These are phyloP conservation scores for Lodderomyces metapsilosis DNA, from an alignment of 1,139 yeast species.

Conservation along the genomic window DNA sequence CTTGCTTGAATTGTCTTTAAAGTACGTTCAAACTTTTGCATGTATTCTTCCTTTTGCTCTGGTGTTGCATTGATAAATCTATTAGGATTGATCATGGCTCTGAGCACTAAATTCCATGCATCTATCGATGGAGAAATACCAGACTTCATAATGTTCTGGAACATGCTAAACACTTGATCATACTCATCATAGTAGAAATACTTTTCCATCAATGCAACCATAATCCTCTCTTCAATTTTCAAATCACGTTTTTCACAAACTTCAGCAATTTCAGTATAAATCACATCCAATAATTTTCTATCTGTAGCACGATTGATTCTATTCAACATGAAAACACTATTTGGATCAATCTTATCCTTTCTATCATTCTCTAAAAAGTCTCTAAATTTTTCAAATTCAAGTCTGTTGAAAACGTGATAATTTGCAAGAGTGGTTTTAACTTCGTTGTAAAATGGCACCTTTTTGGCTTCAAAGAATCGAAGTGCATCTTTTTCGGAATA, in stretches of 20 bases:
- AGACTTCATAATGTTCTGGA: slow-evolving; percentile 30
- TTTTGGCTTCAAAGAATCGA: slow-evolving; percentile 29
- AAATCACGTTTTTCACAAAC: slow-evolving; percentile 24
- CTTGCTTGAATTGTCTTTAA: slow-evolving; percentile 27
- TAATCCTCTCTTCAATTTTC: slow-evolving; percentile 29
- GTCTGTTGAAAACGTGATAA: slow-evolving; percentile 11
- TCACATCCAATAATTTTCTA: slow-evolving; percentile 18
- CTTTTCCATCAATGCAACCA: slow-evolving; percentile 35
- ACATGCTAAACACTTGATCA: slow-evolving; percentile 33
- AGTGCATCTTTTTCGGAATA: slow-evolving; percentile 26
- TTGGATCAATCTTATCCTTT: slow-evolving; percentile 31
- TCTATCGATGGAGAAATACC: slow-evolving; percentile 28
- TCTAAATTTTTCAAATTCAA: slow-evolving; percentile 7
- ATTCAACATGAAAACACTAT: slow-evolving; percentile 24
- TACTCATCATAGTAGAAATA: slow-evolving; percentile 29
- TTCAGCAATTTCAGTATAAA: slow-evolving; percentile 25
- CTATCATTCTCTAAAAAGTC: slow-evolving; percentile 3
- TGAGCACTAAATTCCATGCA: slow-evolving; percentile 39
- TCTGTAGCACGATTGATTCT: slow-evolving; percentile 26
- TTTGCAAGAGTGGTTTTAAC: slow-evolving; percentile 19
- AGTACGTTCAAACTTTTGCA: slow-evolving; percentile 27
- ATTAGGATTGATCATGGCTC: slow-evolving; percentile 36
- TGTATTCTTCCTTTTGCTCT: slow-evolving; percentile 17
- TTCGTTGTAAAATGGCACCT: slow-evolving; percentile 23
- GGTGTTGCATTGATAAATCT: slow-evolving; percentile 15